phyloP scores from a whole-genome alignment of 2,329 filamentous ascomycete genomes.

The Phaeosphaeriaceae sp. region DNA sequence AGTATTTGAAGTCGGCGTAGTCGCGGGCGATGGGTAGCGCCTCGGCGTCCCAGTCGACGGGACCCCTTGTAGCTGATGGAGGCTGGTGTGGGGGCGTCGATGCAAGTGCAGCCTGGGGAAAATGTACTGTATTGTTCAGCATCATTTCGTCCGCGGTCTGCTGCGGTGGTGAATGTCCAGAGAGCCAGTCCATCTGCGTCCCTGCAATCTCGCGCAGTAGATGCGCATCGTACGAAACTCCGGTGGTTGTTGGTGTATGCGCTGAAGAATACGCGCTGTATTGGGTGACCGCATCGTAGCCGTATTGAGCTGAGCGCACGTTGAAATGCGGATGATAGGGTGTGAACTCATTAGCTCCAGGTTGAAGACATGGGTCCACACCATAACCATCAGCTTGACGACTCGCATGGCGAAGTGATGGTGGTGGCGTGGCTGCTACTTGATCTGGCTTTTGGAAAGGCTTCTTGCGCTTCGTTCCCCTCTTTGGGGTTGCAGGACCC shows the following conservation, averaged over 20 bases:
- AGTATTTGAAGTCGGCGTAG: constrained; percentile 34
- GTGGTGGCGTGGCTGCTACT: neutral
- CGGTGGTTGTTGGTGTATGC: neutral
- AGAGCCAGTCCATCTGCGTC: neutral
- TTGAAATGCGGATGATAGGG: neutral
- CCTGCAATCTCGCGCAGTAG: neutral
- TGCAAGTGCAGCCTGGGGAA: neutral
- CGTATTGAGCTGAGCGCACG: neutral
- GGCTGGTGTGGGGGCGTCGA: neutral
- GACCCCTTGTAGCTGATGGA: neutral
- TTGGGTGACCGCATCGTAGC: neutral
- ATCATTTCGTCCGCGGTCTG: neutral
- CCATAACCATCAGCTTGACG: neutral
- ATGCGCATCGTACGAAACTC: neutral
- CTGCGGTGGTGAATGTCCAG: neutral
- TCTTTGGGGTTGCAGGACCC: neutral
- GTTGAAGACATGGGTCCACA: neutral
- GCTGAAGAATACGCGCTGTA: neutral
- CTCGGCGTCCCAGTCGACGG: constrained; percentile 6
- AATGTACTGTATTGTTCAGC: no score
- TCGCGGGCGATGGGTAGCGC: constrained; percentile 22
- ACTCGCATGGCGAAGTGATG: neutral
- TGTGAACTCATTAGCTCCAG: neutral
- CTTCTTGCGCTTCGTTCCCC: neutral
- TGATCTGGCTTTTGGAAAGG: neutral